Conservation (phyloP, 495 filamentous ascomycete genomes). For the Hypoxylon lienhwacheense region DNA sequence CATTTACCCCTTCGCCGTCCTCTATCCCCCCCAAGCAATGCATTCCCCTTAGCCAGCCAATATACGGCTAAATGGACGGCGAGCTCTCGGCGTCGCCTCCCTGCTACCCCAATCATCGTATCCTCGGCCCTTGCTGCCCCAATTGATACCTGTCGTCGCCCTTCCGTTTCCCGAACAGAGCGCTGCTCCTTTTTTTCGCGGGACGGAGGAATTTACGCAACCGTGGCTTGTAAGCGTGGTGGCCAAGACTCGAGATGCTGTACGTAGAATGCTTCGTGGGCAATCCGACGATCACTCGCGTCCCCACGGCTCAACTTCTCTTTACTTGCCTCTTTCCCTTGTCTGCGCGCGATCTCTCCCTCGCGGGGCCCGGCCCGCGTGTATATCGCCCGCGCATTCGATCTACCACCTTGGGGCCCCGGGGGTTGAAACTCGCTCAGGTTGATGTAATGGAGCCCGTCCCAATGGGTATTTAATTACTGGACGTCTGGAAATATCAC, state of each 20-base stretch:
- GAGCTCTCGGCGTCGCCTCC: constrained; percentile 32
- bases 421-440: constrained; percentile 14
- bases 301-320: constrained; percentile 19
- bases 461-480: constrained; percentile 35
- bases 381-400: constrained; percentile 25
- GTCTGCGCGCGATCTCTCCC: too few species aligned
- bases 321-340: too few species aligned
- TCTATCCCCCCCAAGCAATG: constrained; percentile 19
- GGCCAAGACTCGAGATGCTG: constrained; percentile 34
- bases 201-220: constrained; percentile 26
- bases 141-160: constrained; percentile 26
- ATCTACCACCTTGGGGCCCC: constrained; percentile 5
- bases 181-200: constrained; percentile 20
- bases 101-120: constrained; percentile 28
- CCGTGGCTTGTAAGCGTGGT: constrained; percentile 15
- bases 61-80: constrained; percentile 41
- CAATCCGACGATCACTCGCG: constrained; percentile 22
- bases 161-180: constrained; percentile 39
- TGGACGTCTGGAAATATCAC: constrained; percentile 1
- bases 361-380: constrained; percentile 26
- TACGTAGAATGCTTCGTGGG: constrained; percentile 22
- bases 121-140: constrained; percentile 34
- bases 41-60: constrained; percentile 19
- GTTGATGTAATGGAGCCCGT: constrained; percentile 9
- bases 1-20: constrained; percentile 33